These are phyloP conservation scores for Plantago elongata DNA, from an alignment of 257 asterid genomes.

Conservation along the genomic window DNA sequence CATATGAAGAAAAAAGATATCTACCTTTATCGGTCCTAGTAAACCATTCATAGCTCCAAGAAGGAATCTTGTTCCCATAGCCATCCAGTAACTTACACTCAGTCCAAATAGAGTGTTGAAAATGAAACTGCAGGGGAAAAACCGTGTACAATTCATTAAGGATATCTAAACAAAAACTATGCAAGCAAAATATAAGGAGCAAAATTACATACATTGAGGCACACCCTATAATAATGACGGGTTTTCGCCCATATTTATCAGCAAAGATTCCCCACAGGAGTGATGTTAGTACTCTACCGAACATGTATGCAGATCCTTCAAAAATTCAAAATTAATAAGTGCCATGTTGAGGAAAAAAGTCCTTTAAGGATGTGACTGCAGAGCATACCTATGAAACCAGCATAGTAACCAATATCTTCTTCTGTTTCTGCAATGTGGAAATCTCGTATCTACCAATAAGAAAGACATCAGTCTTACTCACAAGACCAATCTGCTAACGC, in stretches of 20 bases:
- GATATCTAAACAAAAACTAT: background rate
- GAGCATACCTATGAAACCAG: conserved; percentile 61
- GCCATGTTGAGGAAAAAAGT: background rate
- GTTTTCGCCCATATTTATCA: conserved; percentile 75
- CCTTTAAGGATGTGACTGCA: background rate
- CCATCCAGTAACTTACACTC: conserved; percentile 75
- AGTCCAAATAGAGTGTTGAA: conserved; percentile 83
- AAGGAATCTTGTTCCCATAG: conserved; percentile 63
- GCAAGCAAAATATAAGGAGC: background rate
- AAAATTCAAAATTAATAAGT: background rate
- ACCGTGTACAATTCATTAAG: background rate
- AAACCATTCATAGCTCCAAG: conserved; percentile 77
- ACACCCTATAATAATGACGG: conserved; percentile 61
- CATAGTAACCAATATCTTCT: conserved; percentile 72
- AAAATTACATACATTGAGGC: conserved; percentile 45
- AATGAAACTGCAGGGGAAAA: conserved; percentile 46
- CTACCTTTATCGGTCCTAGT: conserved; percentile 70
- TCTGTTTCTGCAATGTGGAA: conserved; percentile 62
- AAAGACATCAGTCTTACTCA: too few relatives aligned
- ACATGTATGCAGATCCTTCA: conserved; percentile 65
- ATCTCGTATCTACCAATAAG: conserved; percentile 43
- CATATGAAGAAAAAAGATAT: too few relatives aligned
- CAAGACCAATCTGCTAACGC: too few relatives aligned
- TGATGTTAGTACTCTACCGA: conserved; percentile 76
- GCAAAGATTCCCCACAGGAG: conserved; percentile 60